Base-by-base conservation (phyloP, 805 yeast genomes). In the Spathaspora arborariae region DNA sequence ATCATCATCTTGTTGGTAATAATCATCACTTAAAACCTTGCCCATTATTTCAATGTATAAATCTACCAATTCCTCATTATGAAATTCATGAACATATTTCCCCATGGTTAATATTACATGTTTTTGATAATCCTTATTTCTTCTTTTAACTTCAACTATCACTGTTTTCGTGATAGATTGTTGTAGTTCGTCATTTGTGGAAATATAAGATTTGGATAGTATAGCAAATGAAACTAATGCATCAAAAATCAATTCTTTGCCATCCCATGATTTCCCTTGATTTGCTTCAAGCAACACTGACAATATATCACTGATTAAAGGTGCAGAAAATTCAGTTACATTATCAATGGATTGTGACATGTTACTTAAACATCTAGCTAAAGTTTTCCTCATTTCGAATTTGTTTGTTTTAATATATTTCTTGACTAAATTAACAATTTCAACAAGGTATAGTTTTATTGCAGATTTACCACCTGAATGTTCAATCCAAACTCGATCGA, bases 231-330 rank as follows among this genome's bases (percentile, higher is more conserved):
- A 64, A 0, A 87, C 85, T 45, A 91, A 66, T 0, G 96, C 87
- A 33, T 80, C 81, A 16, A 89, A 68, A 1, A 94, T 76, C 22
- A 73, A 63, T 54, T 90, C 97, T 57, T 92, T 92, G 5, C 97
- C 98, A 13, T 75, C 74, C 94, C 96, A 92, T 8, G 92, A 78
- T 49, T 95, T 79, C 1, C 97, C 97, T 46, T 75, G 71, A 46
- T 82, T 73, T 0, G 95, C 80, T 22, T 74, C 75, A 15, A 86
- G 59, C 40, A 88, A 67, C 5, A 81, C 67, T 0, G 68, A 64
- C 48, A 86, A 78, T 15, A 88, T 60, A 33, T 60, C 54, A 1
- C 46, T 21, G 3, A 51, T 49, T 7, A 53, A 21, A 1, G 45
- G 47, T 2, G 58, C 58, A 1, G 70, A 57, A 2, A 64, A 60